Percentiles rank a stretch among this genome's conserved stretches.
These are phyloP conservation scores for Ceraceosorus guamensis DNA, from an alignment of 1,284 basidiomycete species.

Conservation along the genomic window DNA sequence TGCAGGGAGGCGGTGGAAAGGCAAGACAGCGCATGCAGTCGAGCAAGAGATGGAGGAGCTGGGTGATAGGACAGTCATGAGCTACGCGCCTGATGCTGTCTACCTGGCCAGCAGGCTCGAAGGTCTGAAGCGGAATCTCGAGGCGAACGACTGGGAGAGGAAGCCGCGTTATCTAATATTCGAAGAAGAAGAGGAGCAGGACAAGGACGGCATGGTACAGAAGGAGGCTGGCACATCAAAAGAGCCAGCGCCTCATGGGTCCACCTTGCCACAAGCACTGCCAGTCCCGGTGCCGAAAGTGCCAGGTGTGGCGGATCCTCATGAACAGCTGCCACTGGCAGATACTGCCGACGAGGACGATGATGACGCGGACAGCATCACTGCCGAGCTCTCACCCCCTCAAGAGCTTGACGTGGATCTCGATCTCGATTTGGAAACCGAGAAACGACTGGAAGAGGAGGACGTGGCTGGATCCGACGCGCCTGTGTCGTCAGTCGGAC, in stretches of 20 bases:
- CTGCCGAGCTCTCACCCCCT: not conserved
- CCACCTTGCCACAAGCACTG: too few species aligned
- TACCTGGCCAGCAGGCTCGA: slow-evolving; percentile 39
- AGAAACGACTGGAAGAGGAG: too few species aligned
- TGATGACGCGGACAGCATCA: not conserved
- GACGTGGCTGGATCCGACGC: too few species aligned
- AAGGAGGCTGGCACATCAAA: not conserved
- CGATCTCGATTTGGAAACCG: too few species aligned
- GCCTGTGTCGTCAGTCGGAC: not conserved
- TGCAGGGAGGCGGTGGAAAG: slow-evolving; percentile 31
- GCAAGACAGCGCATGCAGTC: slow-evolving; percentile 42
- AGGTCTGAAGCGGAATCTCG: slow-evolving; percentile 33
- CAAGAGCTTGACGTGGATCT: not conserved
- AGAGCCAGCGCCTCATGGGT: not conserved
- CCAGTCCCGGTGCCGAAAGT: too few species aligned
- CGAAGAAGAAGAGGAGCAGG: slow-evolving; percentile 21
- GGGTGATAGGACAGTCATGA: slow-evolving; percentile 34
- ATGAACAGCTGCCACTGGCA: not conserved
- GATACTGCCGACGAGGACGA: not conserved
- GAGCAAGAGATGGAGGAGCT: slow-evolving; percentile 38
- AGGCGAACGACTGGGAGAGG: slow-evolving; percentile 15
- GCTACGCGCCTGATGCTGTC: slow-evolving; percentile 35
- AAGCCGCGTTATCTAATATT: slow-evolving; percentile 23
- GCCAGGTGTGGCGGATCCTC: too few species aligned
- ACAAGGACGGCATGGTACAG: slow-evolving; percentile 8